These are phyloP conservation scores for Spathaspora sp. DNA, from an alignment of 1,139 yeast genomes.

Conservation along the genomic window DNA sequence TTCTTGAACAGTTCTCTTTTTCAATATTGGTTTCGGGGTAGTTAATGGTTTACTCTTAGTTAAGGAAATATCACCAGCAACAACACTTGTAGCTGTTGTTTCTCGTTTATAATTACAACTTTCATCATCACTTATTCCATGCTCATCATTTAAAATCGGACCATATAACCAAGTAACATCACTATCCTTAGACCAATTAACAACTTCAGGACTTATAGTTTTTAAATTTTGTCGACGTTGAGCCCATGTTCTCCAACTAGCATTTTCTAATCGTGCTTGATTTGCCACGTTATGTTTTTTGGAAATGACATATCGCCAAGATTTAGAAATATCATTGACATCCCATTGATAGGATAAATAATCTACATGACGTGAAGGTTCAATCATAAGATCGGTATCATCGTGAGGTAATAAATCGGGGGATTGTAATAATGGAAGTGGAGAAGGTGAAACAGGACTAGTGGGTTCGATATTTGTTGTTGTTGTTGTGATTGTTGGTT, in stretches of 20 bases:
- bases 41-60: not conserved
- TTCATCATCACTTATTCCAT: constrained; percentile 21
- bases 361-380: constrained; percentile 90
- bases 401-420: constrained; percentile 66
- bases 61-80: constrained; percentile 47
- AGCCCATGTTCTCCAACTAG: constrained; percentile 90
- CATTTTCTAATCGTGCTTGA: constrained; percentile 69
- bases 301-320: constrained; percentile 90
- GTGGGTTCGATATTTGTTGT: constrained; percentile 1
- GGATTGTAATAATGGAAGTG: constrained; percentile 20
- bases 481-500: constrained; percentile 3
- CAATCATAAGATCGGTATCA: constrained; percentile 76
- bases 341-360: constrained; percentile 95
- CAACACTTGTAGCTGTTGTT: constrained; percentile 41
- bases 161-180: constrained; percentile 86
- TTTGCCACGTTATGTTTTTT: constrained; percentile 76
- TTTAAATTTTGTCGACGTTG: constrained; percentile 64
- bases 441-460: constrained; percentile 11
- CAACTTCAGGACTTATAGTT: constrained; percentile 70
- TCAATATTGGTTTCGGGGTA: constrained; percentile 72
- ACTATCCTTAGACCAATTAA: constrained; percentile 78
- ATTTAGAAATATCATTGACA: constrained; percentile 85
- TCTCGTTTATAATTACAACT: constrained; percentile 20
- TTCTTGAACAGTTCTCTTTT: constrained; percentile 78
- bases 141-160: constrained; percentile 57